Percentiles rank a stretch among this genome's conserved stretches.
These are phyloP conservation scores for Ilex paraguariensis DNA, from an alignment of 305 asterid species.

Conservation along the genomic window DNA sequence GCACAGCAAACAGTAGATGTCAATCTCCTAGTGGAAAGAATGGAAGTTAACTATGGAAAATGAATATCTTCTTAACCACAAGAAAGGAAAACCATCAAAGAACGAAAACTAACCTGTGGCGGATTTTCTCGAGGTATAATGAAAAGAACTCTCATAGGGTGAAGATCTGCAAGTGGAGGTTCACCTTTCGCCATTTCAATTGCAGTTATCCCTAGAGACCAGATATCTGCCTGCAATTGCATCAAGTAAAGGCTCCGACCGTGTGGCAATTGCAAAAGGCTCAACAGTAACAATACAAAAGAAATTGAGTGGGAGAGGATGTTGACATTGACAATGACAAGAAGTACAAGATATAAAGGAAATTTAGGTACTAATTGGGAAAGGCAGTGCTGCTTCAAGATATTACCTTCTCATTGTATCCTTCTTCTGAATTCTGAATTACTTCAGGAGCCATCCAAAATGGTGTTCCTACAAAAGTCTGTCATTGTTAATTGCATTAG, in stretches of 20 bases:
- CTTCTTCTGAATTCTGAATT: slow-evolving; percentile 95
- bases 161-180: slow-evolving; percentile 97
- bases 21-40: slow-evolving; percentile 9
- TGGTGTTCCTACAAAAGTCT: slow-evolving; percentile 99
- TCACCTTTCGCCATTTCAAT: slow-evolving; percentile 99
- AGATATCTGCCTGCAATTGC: slow-evolving; percentile 76
- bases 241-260: slow-evolving; percentile 21
- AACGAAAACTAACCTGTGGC: slow-evolving; percentile 62
- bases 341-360: neutral
- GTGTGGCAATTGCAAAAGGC: slow-evolving; percentile 9
- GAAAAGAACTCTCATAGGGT: slow-evolving; percentile 97
- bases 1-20: slow-evolving; percentile 31
- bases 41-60: neutral
- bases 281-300: neutral
- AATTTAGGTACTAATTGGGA: neutral
- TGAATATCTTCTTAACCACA: neutral
- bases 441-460: slow-evolving; percentile 99
- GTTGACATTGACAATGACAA: neutral
- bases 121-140: slow-evolving; percentile 98
- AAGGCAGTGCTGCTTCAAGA: slow-evolving; percentile 3
- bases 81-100: neutral
- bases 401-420: slow-evolving; percentile 90
- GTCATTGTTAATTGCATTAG: slow-evolving; percentile 53
- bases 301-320: no score
- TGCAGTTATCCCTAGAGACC: slow-evolving; percentile 96